A percentile compares a stretch with the other conserved stretches of the same genome.
These are phyloP conservation scores for Saccharomyces hybrid DNA, from an alignment of 1,139 yeast species.

Conservation along the genomic window DNA sequence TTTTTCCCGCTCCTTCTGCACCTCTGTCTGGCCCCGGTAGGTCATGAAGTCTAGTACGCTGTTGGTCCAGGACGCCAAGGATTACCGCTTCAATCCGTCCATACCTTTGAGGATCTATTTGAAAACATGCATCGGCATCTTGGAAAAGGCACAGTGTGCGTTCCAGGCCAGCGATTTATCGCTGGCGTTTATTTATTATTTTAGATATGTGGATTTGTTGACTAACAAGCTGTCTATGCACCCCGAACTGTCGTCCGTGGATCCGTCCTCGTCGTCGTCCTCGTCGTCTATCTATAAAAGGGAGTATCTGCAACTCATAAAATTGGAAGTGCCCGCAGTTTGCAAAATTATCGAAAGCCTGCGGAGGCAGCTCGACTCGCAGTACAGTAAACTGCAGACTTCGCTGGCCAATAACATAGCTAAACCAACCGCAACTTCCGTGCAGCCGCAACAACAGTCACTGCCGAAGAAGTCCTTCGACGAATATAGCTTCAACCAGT, in stretches of 20 bases:
- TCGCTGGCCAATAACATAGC: constrained; percentile 27
- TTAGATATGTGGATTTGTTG: constrained; percentile 29
- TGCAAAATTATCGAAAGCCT: constrained; percentile 24
- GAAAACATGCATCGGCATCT: constrained; percentile 25
- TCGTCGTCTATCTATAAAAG: constrained; percentile 12
- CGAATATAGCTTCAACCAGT: constrained; percentile 23
- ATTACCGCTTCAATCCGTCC: constrained; percentile 24
- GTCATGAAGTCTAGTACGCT: constrained; percentile 21
- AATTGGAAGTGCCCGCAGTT: constrained; percentile 30
- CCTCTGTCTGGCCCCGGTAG: not conserved
- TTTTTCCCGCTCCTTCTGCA: not conserved
- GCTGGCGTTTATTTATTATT: constrained; percentile 23
- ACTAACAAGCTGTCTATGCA: constrained; percentile 27
- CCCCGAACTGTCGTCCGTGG: constrained; percentile 14
- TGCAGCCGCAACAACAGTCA: constrained; percentile 1
- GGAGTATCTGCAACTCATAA: constrained; percentile 25
- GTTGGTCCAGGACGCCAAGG: constrained; percentile 24
- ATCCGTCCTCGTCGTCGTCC: not conserved
- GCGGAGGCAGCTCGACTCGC: constrained; percentile 16
- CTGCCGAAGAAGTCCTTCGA: constrained; percentile 22
- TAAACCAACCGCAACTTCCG: constrained; percentile 6
- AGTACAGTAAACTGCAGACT: constrained; percentile 17
- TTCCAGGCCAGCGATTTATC: constrained; percentile 20
- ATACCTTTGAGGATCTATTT: constrained; percentile 27
- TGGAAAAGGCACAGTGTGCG: constrained; percentile 27